Evolutionary conservation across 352 stramenopile species (phyloP).

Genomic region (Globisporangium paroecandrum): DNA sequence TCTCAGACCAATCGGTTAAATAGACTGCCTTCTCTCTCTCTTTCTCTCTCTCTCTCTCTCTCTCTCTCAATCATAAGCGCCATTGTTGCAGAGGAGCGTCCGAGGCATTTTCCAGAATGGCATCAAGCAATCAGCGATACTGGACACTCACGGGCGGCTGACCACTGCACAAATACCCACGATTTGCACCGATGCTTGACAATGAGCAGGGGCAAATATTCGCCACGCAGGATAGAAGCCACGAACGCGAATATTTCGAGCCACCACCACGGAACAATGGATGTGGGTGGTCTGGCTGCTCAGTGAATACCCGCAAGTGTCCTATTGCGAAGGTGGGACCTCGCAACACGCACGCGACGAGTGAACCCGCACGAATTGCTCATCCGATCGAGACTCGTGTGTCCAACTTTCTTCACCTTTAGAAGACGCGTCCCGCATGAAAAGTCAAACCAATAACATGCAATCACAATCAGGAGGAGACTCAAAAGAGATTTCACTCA

Average conservation of each 20-base stretch:
- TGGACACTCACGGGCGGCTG: background rate
- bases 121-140: background rate
- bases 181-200: background rate
- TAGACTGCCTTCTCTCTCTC: too few species aligned
- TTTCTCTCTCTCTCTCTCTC: too few species aligned
- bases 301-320: background rate
- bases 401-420: background rate
- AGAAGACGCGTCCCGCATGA: background rate
- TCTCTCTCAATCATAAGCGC: too few species aligned
- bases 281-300: background rate
- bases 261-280: background rate
- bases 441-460: background rate
- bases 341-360: background rate
- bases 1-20: too few species aligned
- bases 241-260: background rate
- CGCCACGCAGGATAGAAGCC: background rate
- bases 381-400: background rate
- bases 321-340: background rate
- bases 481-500: background rate
- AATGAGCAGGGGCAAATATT: background rate
- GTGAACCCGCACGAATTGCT: background rate
- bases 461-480: background rate
- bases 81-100: background rate
- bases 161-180: background rate
- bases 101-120: background rate